phyloP scores from a whole-genome alignment of 225 moss, liverwort and hornwort genomes.

The Anthoceros angustus region DNA sequence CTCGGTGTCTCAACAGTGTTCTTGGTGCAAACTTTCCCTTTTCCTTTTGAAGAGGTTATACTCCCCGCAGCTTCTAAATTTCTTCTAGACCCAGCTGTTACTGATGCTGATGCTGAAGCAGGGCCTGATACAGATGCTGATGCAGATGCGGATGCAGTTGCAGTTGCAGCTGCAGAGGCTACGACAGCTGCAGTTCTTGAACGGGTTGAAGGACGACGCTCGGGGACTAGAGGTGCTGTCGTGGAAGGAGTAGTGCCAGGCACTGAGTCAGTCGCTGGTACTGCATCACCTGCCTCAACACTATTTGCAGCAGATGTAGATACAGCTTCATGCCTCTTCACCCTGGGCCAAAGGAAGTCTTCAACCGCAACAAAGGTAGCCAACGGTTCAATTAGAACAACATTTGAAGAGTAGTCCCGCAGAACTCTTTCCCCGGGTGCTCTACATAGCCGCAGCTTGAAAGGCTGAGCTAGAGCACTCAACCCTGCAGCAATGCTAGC shows the following conservation, averaged over 20 bases:
- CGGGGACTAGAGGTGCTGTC: background rate
- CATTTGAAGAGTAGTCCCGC: conserved; percentile 79
- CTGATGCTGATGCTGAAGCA: conserved; percentile 46
- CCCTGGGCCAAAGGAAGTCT: conserved; percentile 97
- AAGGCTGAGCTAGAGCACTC: conserved; percentile 81
- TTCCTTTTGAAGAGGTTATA: conserved; percentile 55
- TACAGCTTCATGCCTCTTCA: conserved; percentile 59
- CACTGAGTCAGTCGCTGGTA: background rate
- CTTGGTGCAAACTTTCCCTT: conserved; percentile 71
- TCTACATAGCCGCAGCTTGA: conserved; percentile 85
- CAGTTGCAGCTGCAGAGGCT: conserved; percentile 14
- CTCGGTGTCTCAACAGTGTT: conserved; percentile 36
- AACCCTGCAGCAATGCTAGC: conserved; percentile 69
- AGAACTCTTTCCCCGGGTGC: conserved; percentile 62
- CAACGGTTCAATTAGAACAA: conserved; percentile 86
- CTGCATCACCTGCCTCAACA: conserved; percentile 20
- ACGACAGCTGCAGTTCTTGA: background rate
- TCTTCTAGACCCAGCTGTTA: conserved; percentile 27
- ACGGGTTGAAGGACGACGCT: background rate
- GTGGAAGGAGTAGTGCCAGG: background rate
- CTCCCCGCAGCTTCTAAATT: conserved; percentile 28
- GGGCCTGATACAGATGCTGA: conserved; percentile 34
- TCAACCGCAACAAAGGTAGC: conserved; percentile 86
- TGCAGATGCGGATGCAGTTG: conserved; percentile 35
- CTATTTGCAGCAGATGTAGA: conserved; percentile 37